These are phyloP conservation scores for Sugiyamaella paludigena DNA, from an alignment of 1,139 yeast species.

Conservation along the genomic window DNA sequence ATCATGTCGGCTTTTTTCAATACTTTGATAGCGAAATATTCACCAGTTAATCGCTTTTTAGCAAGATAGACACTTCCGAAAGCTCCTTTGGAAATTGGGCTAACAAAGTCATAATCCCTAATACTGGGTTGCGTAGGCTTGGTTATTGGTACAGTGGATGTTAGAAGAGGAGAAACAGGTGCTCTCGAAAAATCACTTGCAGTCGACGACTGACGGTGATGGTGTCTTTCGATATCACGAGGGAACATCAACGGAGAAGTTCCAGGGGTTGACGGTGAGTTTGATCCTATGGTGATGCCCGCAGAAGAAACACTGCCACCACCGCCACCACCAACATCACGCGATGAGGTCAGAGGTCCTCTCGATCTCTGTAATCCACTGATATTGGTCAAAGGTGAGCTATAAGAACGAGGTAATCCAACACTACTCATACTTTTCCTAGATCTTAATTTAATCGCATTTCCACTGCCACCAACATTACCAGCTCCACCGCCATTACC, in stretches of 20 bases:
- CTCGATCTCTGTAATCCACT: conserved; percentile 19
- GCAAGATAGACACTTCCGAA: conserved; percentile 94
- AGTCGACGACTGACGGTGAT: conserved; percentile 31
- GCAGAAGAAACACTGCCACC: conserved; percentile 9
- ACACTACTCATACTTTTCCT: conserved; percentile 24
- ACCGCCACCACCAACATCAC: conserved; percentile 3
- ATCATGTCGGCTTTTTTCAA: conserved; percentile 93
- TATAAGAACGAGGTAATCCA: conserved; percentile 19
- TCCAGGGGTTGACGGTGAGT: conserved; percentile 32
- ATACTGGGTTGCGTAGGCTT: conserved; percentile 60
- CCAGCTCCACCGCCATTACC: not conserved
- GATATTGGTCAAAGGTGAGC: conserved; percentile 24
- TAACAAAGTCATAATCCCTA: conserved; percentile 82
- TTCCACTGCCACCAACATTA: not conserved
- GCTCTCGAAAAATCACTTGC: conserved; percentile 41
- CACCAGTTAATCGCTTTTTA: conserved; percentile 81
- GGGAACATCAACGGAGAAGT: conserved; percentile 34
- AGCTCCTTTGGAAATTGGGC: conserved; percentile 96
- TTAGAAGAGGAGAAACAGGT: conserved; percentile 78
- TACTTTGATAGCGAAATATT: conserved; percentile 94
- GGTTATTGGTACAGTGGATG: conserved; percentile 52
- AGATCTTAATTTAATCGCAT: conserved; percentile 11
- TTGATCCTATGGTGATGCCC: not conserved
- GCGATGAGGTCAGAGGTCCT: not conserved
- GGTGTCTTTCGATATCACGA: conserved; percentile 25